Evolutionary conservation across 2,329 filamentous ascomycete genomes (phyloP).

Genomic region (Ascochyta koolunga): DNA sequence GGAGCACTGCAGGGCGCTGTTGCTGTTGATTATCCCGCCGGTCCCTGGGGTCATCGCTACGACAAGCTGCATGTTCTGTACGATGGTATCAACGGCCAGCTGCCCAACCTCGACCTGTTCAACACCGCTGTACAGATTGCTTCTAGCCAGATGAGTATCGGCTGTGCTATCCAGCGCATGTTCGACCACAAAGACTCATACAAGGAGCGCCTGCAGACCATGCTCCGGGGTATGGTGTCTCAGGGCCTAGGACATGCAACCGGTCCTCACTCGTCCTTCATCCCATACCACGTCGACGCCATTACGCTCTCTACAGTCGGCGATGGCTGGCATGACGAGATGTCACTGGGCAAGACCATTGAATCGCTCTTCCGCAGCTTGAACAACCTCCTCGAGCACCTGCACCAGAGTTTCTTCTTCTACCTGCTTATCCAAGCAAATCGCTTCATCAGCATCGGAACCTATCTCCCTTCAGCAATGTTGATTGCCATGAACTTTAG

Average conservation of each 20-base stretch:
- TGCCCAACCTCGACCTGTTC: constrained; percentile 94
- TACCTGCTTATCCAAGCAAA: constrained; percentile 91
- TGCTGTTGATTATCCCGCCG: constrained; percentile 84
- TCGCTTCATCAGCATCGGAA: constrained; percentile 96
- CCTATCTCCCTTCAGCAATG: constrained; percentile 98
- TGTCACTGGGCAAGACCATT: constrained; percentile 87
- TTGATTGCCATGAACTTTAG: constrained; percentile 92
- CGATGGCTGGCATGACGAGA: constrained; percentile 95
- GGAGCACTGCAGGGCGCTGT: constrained; percentile 91
- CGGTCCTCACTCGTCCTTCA: constrained; percentile 92
- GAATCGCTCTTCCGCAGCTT: constrained; percentile 91
- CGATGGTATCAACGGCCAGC: constrained; percentile 92
- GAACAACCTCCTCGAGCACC: constrained; percentile 94
- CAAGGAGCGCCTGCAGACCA: constrained; percentile 79
- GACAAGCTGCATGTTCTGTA: constrained; percentile 90
- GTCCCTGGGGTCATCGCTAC: constrained; percentile 75
- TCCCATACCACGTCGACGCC: constrained; percentile 96
- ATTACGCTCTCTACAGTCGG: constrained; percentile 91
- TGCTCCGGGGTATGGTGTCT: constrained; percentile 89
- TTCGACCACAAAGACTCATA: constrained; percentile 79
- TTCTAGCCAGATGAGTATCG: constrained; percentile 88
- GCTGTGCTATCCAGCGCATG: constrained; percentile 83
- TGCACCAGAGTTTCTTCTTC: constrained; percentile 99
- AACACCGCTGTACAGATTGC: constrained; percentile 92
- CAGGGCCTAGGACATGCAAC: constrained; percentile 89